A percentile compares a stretch with the other conserved stretches of the same genome.
These are phyloP conservation scores for Ricinus communis DNA, from an alignment of 345 rosid species.

Conservation along the genomic window DNA sequence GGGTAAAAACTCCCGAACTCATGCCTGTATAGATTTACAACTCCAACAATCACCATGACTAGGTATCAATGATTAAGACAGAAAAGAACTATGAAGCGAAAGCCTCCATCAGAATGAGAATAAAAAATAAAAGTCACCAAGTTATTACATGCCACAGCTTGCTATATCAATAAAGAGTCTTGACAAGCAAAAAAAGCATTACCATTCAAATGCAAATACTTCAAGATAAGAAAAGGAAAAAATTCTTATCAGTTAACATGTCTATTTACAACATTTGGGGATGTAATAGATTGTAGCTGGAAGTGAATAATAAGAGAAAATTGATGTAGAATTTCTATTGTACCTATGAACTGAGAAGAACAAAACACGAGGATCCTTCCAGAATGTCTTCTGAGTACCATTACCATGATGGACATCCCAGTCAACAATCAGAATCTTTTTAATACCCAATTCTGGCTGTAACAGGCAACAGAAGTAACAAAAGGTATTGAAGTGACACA, in stretches of 20 bases:
- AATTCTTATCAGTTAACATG: background rate
- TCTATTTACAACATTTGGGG: background rate
- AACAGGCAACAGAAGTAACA: background rate
- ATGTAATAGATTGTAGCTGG: background rate
- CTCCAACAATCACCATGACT: conserved; percentile 8
- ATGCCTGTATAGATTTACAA: conserved; percentile 55
- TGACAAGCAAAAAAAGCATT: background rate
- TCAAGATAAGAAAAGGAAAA: background rate
- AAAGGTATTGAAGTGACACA: conserved; percentile 7
- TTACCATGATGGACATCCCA: conserved; percentile 99
- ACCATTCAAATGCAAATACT: background rate
- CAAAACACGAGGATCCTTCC: conserved; percentile 85
- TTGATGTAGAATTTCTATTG: background rate
- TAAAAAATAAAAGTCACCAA: background rate
- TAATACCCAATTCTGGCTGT: conserved; percentile 73
- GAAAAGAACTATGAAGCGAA: conserved; percentile 2
- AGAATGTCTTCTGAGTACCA: conserved; percentile 88
- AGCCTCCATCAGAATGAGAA: background rate
- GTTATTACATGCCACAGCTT: background rate
- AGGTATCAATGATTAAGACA: background rate
- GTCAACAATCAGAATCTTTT: conserved; percentile 83
- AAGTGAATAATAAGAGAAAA: background rate
- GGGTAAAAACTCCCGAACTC: conserved; percentile 87
- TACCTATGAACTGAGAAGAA: conserved; percentile 99
- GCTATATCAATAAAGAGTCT: background rate